These are phyloP conservation scores for Triticum urartu DNA, from an alignment of 176 grass and related monocot species.

Conservation along the genomic window DNA sequence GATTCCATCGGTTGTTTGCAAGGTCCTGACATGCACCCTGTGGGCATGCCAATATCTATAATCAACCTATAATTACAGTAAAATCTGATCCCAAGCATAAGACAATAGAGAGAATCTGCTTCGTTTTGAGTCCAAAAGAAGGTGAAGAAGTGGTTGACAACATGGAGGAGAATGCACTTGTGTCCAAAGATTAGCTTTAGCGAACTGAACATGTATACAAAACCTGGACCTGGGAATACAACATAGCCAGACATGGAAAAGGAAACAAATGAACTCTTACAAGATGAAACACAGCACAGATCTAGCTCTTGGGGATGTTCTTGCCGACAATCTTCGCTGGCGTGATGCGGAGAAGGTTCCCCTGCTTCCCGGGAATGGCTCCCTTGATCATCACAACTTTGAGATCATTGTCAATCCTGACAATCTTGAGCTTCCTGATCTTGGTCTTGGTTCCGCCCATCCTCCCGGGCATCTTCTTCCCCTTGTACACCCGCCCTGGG, in stretches of 20 bases:
- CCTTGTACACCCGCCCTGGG: conserved; percentile 78
- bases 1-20: no score
- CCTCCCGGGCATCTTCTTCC: conserved; percentile 96
- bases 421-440: conserved; percentile 78
- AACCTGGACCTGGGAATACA: conserved; percentile 29
- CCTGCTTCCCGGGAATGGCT: conserved; percentile 82
- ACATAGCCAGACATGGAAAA: background rate
- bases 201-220: conserved; percentile 23
- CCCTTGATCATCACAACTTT: conserved; percentile 82
- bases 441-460: conserved; percentile 86
- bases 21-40: background rate
- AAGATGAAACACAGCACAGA: background rate
- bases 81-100: background rate
- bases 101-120: background rate
- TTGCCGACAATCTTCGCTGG: conserved; percentile 88
- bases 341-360: conserved; percentile 87
- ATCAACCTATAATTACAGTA: background rate
- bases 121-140: background rate
- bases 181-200: conserved; percentile 5
- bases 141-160: background rate
- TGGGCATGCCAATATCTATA: background rate
- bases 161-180: background rate
- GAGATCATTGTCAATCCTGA: conserved; percentile 86
- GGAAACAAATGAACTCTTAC: background rate
- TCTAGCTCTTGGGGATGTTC: conserved; percentile 80